Evolutionary conservation across 257 asterid genomes (phyloP).

Genomic region (Fraxinus americana): DNA sequence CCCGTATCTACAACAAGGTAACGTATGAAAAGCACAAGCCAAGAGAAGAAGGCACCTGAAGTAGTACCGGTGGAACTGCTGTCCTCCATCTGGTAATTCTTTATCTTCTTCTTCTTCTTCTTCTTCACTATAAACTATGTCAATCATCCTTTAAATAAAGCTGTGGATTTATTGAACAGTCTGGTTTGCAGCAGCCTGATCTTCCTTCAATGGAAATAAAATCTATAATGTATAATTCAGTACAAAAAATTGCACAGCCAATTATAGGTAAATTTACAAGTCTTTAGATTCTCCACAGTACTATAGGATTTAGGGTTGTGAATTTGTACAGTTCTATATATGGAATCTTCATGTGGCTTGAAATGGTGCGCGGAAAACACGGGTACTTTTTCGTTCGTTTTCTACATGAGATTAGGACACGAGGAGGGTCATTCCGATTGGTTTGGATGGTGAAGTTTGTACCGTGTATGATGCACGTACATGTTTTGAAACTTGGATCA

Average conservation of each 20-base stretch:
- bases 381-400: background rate
- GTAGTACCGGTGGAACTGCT: slow-evolving; percentile 11
- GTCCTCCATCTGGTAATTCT: slow-evolving; percentile 24
- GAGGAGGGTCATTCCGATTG: background rate
- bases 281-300: background rate
- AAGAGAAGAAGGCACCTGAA: background rate
- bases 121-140: background rate
- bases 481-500: background rate
- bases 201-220: slow-evolving; percentile 22
- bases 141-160: background rate
- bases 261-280: background rate
- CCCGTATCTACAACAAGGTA: no score
- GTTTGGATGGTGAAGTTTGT: background rate
- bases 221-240: slow-evolving; percentile 13
- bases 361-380: background rate
- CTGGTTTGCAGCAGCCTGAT: background rate
- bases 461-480: background rate
- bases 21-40: background rate
- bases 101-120: background rate
- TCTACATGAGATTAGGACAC: background rate
- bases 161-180: background rate
- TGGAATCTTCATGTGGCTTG: background rate
- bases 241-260: slow-evolving; percentile 26
- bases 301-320: slow-evolving; percentile 6
- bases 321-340: background rate